Base-by-base conservation (phyloP, 495 filamentous ascomycete genomes). In the Penicillium robsamsonii region DNA sequence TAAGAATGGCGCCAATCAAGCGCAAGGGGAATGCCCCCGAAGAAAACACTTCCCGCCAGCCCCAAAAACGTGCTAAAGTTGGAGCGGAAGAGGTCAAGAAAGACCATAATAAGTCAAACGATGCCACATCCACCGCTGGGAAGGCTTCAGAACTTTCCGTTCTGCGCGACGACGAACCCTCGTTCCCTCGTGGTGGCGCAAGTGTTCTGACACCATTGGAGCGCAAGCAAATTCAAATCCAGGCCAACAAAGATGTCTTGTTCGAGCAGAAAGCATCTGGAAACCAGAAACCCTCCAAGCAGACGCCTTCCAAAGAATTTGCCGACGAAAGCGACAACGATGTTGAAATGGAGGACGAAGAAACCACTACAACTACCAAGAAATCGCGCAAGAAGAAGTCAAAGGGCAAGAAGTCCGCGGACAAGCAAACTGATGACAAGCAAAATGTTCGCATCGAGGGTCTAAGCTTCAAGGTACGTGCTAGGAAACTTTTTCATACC, bases 151-250 rank as follows among this genome's bases (percentile, higher is more conserved):
- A 74, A 57, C 66, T 78, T 46, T 80, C 81, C 25, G 63, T 83
- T 13, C 62, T 86, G 47, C 85, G 84, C 62, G 86, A 90, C 57
- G 93, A 97, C 48, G 94, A 96, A 62, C 82, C 84, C 4, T 74
- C 92, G 27, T 98, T 98, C 67, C 94, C 95, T 66, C 84, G 94
- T 77, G 94, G 94, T 51, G 95, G 94, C 53, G 94, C 81, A 13
- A 94, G 90, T 68, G 80, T 95, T 44, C 75, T 98, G 71, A 96
- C 94, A 8, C 92, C 94, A 24, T 79, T 98, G 49, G 94, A 98
- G 69, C 86, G 94, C 61, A 96, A 96, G 75, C 90, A 97, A 71
- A 96, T 98, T 62, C 88, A 94, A 63, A 89, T 94, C 57, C 87
- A 97, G 71, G 94, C 94, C 29, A 92, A 85, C 60, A 84, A 86